Conservation (phyloP, 352 stramenopile species). For the Phytophthora crassamura region DNA sequence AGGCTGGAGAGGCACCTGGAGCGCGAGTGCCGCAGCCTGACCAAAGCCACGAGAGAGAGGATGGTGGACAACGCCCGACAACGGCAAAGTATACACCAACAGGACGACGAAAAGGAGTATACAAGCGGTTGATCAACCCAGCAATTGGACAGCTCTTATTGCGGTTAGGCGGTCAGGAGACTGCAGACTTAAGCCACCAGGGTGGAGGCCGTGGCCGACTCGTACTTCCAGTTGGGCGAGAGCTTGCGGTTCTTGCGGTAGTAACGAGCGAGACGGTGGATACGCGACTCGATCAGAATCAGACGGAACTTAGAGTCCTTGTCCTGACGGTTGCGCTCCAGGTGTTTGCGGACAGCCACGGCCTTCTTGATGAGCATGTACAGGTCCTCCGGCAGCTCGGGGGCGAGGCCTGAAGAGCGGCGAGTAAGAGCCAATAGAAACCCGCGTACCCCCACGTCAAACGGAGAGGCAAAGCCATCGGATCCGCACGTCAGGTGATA, state of each 20-base stretch:
- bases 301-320: conserved; percentile 99
- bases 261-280: conserved; percentile 98
- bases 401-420: conserved; percentile 89
- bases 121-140: conserved; percentile 42
- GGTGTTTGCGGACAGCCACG: conserved; percentile 99
- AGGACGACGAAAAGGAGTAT: conserved; percentile 1
- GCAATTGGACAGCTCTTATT: conserved; percentile 43
- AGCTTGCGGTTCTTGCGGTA: conserved; percentile 99
- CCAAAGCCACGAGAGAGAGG: conserved; percentile 24
- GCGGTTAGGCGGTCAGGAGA: conserved; percentile 27
- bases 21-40: conserved; percentile 47
- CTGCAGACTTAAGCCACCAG: conserved; percentile 96
- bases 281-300: conserved; percentile 99
- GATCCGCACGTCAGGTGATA: conserved; percentile 87
- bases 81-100: conserved; percentile 1
- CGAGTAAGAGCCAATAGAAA: conserved; percentile 31
- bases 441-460: conserved; percentile 89
- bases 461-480: conserved; percentile 67
- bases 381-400: conserved; percentile 99
- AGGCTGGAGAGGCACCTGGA: conserved; percentile 43
- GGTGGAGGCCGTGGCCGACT: conserved; percentile 98
- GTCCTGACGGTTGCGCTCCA: conserved; percentile 99
- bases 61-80: conserved; percentile 46
- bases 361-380: conserved; percentile 99
- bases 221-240: conserved; percentile 99